phyloP scores from a whole-genome alignment of 2,329 filamentous ascomycete species.

The Ceratocystis cacaofunesta region DNA sequence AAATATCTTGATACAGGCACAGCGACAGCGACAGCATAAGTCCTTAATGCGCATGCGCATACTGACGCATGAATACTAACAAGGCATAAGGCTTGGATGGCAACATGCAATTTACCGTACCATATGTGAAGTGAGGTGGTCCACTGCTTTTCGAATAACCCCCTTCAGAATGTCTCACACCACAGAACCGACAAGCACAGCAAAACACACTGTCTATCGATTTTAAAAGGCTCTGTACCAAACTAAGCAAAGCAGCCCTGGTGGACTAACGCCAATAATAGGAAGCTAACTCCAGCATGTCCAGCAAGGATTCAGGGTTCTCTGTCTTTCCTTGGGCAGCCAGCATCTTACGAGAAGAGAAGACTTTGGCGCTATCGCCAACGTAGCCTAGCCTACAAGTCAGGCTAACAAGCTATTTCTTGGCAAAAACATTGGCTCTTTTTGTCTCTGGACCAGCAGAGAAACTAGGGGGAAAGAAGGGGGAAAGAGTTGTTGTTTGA shows the following conservation, averaged over 20 bases:
- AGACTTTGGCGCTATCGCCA: background rate
- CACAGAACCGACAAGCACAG: too few species aligned
- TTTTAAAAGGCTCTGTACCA: too few species aligned
- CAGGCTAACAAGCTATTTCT: background rate
- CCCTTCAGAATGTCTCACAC: too few species aligned
- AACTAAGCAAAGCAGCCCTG: too few species aligned
- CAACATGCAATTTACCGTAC: background rate
- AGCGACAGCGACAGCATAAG: background rate
- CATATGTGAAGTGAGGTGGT: too few species aligned
- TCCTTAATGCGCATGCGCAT: background rate
- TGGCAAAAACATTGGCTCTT: background rate
- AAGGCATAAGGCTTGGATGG: background rate
- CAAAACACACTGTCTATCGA: too few species aligned
- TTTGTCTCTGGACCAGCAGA: too few species aligned
- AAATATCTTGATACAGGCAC: background rate
- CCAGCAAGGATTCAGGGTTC: background rate
- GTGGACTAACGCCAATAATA: background rate
- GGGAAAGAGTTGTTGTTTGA: background rate
- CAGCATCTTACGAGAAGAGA: background rate
- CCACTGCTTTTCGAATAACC: too few species aligned
- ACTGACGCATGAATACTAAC: background rate
- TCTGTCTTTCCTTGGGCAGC: background rate
- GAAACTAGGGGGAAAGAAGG: too few species aligned
- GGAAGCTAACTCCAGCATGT: too few species aligned
- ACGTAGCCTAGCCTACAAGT: background rate